A percentile compares a stretch with the other conserved stretches of the same genome.
These are phyloP conservation scores for Aspergillus quadrilineatus DNA, from an alignment of 2,329 filamentous ascomycete genomes.

Conservation along the genomic window DNA sequence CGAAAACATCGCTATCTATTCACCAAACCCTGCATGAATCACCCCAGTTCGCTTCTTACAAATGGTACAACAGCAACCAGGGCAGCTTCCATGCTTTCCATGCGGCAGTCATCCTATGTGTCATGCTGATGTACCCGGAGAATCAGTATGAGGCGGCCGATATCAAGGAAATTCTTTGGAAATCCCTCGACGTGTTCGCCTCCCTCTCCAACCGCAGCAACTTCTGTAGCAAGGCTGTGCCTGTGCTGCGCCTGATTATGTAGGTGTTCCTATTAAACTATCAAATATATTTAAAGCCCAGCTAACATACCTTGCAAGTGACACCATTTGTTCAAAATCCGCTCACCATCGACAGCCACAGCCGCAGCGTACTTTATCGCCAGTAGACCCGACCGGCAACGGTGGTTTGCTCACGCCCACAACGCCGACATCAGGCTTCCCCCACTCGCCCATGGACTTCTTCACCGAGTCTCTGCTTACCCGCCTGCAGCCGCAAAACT, in stretches of 20 bases:
- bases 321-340: conserved; percentile 20
- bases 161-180: conserved; percentile 28
- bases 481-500: conserved; percentile 35
- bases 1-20: conserved; percentile 35
- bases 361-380: conserved; percentile 11
- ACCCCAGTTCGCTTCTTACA: conserved; percentile 35
- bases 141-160: conserved; percentile 30
- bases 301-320: conserved; percentile 10
- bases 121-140: conserved; percentile 31
- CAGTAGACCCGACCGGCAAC: conserved; percentile 1
- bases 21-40: conserved; percentile 34
- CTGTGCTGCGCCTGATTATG: conserved; percentile 36
- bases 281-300: background rate
- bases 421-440: conserved; percentile 12
- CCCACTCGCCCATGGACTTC: conserved; percentile 10
- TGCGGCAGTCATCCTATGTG: conserved; percentile 35
- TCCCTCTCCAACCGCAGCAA: conserved; percentile 34
- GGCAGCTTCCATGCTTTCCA: conserved; percentile 46
- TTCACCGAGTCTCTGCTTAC: conserved; percentile 18
- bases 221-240: conserved; percentile 39
- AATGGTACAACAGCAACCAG: conserved; percentile 42
- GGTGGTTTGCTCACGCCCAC: conserved; percentile 3
- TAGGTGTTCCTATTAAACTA: conserved; percentile 17
- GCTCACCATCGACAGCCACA: background rate
- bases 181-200: conserved; percentile 35